Evolutionary conservation across 257 asterid species (phyloP), one percentile per base, ranked within the genome.

Genomic region (Ilex aquifolium): DNA sequence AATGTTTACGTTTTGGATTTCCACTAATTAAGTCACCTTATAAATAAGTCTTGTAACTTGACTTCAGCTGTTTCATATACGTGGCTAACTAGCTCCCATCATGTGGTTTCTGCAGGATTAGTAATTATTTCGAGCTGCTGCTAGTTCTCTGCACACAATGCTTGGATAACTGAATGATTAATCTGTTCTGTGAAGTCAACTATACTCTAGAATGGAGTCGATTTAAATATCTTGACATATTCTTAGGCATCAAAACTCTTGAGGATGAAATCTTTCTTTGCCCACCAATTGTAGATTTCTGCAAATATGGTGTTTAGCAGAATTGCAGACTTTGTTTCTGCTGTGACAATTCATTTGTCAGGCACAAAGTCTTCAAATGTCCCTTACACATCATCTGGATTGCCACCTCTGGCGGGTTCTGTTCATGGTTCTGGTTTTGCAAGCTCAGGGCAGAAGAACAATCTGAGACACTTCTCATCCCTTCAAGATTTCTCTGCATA

Each of bases 401-500:
- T 87, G 82, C 92, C 95, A 51, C 92, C 96, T 62, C 56, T 75
- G 61, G 73, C 85, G 17, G 90, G 88, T 58, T 77, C 88, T 58
- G 59, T 57, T 65, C 79, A 72, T 69, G 81, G 83, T 55, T 67
- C 62, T 62, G 44, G 72, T 56, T 64, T 70, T 72, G 64, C 79
- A 29, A 70, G 69, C 73, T 67, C 83, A 16, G 81, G 80, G 68
- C 79, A 68, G 72, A 87, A 76, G 69, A 64, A 70, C 44, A 77
- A 72, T 76, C 72, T 90, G 78, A 82, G 95, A 74, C 75, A 70
- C 53, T 82, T 95, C 31, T 74, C 91, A 29, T 93, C 99, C 64
- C 95, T 93, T 69, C 99, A 90, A 77, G 97, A 90, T 80, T 82
- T 90, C 61, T 78, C 99, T 65, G 63, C 80, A 57, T 90, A 87